A percentile compares a stretch with the other conserved stretches of the same genome.
phyloP scores from a whole-genome alignment of 306 rosid species.

The Dryas octopetala region DNA sequence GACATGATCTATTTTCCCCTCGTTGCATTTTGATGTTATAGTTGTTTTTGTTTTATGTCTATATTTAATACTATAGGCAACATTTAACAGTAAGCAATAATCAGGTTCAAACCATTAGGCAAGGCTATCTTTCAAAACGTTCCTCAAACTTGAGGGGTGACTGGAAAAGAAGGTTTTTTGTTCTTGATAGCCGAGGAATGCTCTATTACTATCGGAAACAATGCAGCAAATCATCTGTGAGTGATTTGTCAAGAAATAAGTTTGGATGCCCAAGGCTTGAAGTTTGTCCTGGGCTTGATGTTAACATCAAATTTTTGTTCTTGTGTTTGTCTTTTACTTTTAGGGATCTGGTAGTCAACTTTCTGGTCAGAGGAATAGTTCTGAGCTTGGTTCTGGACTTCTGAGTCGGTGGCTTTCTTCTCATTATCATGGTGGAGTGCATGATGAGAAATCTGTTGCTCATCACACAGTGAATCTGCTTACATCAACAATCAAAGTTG shows the following conservation, averaged over 20 bases:
- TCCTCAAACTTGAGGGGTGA: slow-evolving; percentile 97
- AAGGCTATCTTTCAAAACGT: slow-evolving; percentile 99
- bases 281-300: slow-evolving; percentile 11
- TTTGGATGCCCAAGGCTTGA: slow-evolving; percentile 23
- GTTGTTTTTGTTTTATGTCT: background rate
- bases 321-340: slow-evolving; percentile 31
- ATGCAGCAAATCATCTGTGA: slow-evolving; percentile 86
- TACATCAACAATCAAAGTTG: slow-evolving; percentile 97
- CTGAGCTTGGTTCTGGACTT: slow-evolving; percentile 99
- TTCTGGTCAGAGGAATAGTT: slow-evolving; percentile 94
- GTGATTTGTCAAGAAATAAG: slow-evolving; percentile 40
- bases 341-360: slow-evolving; percentile 83
- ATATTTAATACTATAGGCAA: background rate
- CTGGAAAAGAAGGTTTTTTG: slow-evolving; percentile 99
- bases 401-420: slow-evolving; percentile 97
- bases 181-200: slow-evolving; percentile 99
- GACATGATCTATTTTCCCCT: slow-evolving; percentile 9
- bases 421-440: slow-evolving; percentile 98
- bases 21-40: slow-evolving; percentile 12
- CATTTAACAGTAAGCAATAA: slow-evolving; percentile 7
- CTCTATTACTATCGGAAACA: slow-evolving; percentile 97
- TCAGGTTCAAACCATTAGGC: slow-evolving; percentile 99
- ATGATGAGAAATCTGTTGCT: slow-evolving; percentile 98
- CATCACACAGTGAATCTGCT: slow-evolving; percentile 98
- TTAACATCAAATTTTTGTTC: slow-evolving; percentile 21